phyloP scores from a whole-genome alignment of 2,329 filamentous ascomycete genomes.

The Cladosporium sp. region DNA sequence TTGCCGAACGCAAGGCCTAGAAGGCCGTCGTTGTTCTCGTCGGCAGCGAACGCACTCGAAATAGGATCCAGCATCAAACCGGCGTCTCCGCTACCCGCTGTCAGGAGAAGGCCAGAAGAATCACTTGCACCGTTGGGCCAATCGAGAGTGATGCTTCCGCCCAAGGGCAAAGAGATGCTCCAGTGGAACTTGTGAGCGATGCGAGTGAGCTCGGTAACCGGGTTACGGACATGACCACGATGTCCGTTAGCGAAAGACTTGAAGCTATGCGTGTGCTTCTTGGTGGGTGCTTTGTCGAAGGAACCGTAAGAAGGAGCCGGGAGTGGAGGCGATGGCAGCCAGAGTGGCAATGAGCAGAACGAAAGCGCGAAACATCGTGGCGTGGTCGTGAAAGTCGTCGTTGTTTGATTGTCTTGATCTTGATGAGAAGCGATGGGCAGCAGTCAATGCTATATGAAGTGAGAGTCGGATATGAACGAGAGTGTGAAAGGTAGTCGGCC shows the following conservation, averaged over 20 bases:
- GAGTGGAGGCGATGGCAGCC: slow-evolving; percentile 38
- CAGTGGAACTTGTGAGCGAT: slow-evolving; percentile 64
- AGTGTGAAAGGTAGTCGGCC: neutral
- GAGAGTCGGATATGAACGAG: neutral
- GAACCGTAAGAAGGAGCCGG: neutral
- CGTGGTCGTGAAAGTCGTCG: neutral
- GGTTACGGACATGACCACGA: slow-evolving; percentile 47
- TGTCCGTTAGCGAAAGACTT: slow-evolving; percentile 8
- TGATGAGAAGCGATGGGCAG: neutral
- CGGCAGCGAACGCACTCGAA: slow-evolving; percentile 54
- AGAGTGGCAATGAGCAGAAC: slow-evolving; percentile 47
- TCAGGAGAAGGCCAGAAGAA: neutral
- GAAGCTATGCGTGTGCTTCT: neutral
- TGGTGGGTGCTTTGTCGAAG: neutral
- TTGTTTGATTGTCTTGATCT: neutral
- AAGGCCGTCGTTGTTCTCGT: slow-evolving; percentile 63
- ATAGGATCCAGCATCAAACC: too few species aligned
- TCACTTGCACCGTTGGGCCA: slow-evolving; percentile 9
- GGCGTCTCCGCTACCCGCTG: neutral
- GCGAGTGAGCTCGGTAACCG: slow-evolving; percentile 59
- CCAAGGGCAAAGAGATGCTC: slow-evolving; percentile 18
- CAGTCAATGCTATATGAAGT: slow-evolving; percentile 8
- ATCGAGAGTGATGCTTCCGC: slow-evolving; percentile 4
- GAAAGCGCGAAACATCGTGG: slow-evolving; percentile 16
- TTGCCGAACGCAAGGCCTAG: slow-evolving; percentile 63